phyloP scores from a whole-genome alignment of 306 rosid genomes.

The Cicer bijugum region DNA sequence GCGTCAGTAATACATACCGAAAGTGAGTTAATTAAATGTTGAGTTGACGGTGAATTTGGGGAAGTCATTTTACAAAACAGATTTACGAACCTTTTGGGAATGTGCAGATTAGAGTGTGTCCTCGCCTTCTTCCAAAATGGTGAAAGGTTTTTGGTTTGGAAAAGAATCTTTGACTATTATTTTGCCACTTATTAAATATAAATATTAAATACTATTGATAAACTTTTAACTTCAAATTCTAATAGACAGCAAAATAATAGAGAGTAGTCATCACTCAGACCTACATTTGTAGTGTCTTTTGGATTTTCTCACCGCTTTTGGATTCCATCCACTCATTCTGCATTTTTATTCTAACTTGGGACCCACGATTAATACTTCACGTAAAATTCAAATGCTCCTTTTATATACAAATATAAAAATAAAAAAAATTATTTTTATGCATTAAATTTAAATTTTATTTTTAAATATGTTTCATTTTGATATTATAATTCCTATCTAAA shows the following conservation, averaged over 20 bases:
- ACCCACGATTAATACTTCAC: background rate
- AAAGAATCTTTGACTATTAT: conserved; percentile 36
- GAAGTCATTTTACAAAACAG: conserved; percentile 35
- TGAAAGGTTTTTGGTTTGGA: conserved; percentile 10
- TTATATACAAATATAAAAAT: no score
- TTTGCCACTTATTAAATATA: background rate
- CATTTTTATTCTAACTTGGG: background rate
- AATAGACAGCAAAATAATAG: conserved; percentile 31
- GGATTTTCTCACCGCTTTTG: background rate
- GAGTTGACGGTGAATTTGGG: background rate
- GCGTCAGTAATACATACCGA: background rate
- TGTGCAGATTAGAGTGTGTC: conserved; percentile 15
- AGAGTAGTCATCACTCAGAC: conserved; percentile 46
- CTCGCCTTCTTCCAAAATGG: conserved; percentile 27
- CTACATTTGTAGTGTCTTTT: conserved; percentile 28
- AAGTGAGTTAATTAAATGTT: background rate
- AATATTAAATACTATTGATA: no score
- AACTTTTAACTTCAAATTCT: background rate
- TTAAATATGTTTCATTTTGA: no score
- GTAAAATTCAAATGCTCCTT: no score
- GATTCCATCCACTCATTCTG: conserved; percentile 38
- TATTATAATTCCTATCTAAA: no score
- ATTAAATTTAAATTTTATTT: no score
- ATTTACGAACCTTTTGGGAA: conserved; percentile 33
- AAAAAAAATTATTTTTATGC: no score